Evolutionary conservation across 805 yeast species (phyloP), one percentile per base, ranked within the genome.

Genomic region (Candida piceae): DNA sequence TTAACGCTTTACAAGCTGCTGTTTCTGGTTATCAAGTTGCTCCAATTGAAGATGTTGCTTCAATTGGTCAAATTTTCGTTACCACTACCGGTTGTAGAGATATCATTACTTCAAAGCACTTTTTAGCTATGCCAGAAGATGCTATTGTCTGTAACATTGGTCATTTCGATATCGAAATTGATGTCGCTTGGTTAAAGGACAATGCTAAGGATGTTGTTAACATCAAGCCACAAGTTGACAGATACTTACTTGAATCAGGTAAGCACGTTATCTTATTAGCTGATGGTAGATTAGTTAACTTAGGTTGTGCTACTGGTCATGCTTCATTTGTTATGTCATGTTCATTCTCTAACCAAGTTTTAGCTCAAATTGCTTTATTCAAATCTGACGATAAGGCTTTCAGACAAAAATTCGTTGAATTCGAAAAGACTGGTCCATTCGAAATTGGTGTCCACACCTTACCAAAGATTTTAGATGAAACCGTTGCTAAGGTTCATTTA

Each of bases 21-120:
- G 97, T 93, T 68, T 85, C 90, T 54, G 98, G 98, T 67, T 93
- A 81, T 80, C 95, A 89, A 75, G 98, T 90, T 57, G 78, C 82
- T 52, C 85, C 97, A 62, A 79, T 90, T 84, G 93, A 85, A 45
- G 95, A 87, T 62, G 97, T 87, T 69, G 88, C 94, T 49, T 67
- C 82, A 40, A 67, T 78, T 50, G 97, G 97, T 68, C 97, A 93
- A 77, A 84, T 90, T 70, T 93, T 90, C 55, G 98, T 90, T 63
- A 90, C 98, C 67, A 93, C 98, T 69, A 90, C 98, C 52, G 98
- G 98, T 65, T 88, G 97, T 77, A 87, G 97, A 74, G 98, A 90
- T 69, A 90, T 90, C 67, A 88, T 90, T 74, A 82, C 84, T 52
- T 84, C 85, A 62, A 74, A 72, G 57, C 95, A 89, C 75, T 90